These are phyloP conservation scores for Russula brevipes DNA, from an alignment of 768 basidiomycete genomes.

Conservation along the genomic window DNA sequence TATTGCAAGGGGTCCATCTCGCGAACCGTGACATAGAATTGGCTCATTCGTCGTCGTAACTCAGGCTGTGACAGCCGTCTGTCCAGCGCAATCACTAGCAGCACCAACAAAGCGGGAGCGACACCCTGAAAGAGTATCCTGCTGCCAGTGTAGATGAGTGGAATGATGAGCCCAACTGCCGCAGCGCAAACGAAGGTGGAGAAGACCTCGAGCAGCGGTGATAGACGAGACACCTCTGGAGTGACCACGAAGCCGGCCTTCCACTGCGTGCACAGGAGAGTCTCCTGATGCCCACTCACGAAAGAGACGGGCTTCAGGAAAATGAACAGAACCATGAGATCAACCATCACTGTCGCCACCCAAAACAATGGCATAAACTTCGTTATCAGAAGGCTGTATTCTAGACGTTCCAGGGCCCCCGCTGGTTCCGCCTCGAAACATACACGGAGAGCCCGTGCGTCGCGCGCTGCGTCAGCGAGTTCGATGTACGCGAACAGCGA, in stretches of 20 bases:
- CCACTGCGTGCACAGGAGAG: slow-evolving; percentile 89
- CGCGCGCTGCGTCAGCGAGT: slow-evolving; percentile 73
- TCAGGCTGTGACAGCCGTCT: no score
- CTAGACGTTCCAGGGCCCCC: slow-evolving; percentile 34
- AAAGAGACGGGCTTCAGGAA: slow-evolving; percentile 80
- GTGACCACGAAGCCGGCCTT: slow-evolving; percentile 86
- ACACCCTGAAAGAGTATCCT: no score
- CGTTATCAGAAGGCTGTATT: slow-evolving; percentile 15
- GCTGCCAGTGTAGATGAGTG: slow-evolving; percentile 43
- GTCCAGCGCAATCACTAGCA: no score
- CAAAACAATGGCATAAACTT: neutral
- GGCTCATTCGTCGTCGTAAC: no score
- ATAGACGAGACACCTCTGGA: slow-evolving; percentile 40
- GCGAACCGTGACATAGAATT: no score
- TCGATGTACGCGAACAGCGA: slow-evolving; percentile 76
- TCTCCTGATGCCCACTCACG: slow-evolving; percentile 88
- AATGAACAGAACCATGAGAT: slow-evolving; percentile 67
- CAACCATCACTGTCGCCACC: slow-evolving; percentile 36
- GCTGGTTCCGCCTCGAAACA: slow-evolving; percentile 49
- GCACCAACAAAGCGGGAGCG: no score
- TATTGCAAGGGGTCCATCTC: no score
- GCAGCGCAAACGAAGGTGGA: no score
- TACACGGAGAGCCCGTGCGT: slow-evolving; percentile 50
- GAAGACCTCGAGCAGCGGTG: no score
- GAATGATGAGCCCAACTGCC: slow-evolving; percentile 38